Conservation (phyloP, 106 monocot species). For the Cymbidium sinense region DNA sequence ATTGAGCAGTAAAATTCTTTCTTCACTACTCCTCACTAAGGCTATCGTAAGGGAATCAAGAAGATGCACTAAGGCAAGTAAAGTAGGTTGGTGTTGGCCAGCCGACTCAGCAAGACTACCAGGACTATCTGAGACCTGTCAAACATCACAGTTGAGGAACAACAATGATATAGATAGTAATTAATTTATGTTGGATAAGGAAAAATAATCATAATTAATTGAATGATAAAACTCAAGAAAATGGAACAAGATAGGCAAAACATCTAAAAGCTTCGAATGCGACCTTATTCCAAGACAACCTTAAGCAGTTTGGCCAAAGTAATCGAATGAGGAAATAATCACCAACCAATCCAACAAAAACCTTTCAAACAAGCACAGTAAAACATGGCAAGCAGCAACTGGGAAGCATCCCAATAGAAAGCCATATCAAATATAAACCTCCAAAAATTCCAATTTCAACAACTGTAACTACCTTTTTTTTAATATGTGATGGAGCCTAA, state of each 20-base stretch:
- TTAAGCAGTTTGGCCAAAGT: too few species aligned
- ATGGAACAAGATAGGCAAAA: neutral
- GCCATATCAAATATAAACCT: too few species aligned
- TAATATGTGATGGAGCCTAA: too few species aligned
- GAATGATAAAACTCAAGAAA: neutral
- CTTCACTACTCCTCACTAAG: conserved; percentile 72
- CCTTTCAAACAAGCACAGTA: too few species aligned
- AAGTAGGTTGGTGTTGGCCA: conserved; percentile 44
- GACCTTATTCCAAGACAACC: neutral
- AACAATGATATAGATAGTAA: neutral
- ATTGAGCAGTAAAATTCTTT: conserved; percentile 66
- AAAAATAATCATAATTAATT: neutral
- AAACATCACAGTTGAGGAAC: neutral
- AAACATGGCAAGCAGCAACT: too few species aligned
- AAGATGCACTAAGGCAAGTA: conserved; percentile 49
- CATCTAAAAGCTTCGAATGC: neutral
- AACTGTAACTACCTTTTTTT: too few species aligned
- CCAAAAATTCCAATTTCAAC: too few species aligned
- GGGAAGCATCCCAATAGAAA: too few species aligned
- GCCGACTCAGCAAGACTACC: conserved; percentile 14
- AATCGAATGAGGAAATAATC: too few species aligned
- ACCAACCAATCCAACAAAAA: too few species aligned
- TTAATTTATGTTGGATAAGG: neutral
- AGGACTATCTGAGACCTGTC: conserved; percentile 30
- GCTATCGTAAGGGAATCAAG: conserved; percentile 47